phyloP scores from a whole-genome alignment of 805 yeast genomes.

The Wickerhamiella allomyrinae region DNA sequence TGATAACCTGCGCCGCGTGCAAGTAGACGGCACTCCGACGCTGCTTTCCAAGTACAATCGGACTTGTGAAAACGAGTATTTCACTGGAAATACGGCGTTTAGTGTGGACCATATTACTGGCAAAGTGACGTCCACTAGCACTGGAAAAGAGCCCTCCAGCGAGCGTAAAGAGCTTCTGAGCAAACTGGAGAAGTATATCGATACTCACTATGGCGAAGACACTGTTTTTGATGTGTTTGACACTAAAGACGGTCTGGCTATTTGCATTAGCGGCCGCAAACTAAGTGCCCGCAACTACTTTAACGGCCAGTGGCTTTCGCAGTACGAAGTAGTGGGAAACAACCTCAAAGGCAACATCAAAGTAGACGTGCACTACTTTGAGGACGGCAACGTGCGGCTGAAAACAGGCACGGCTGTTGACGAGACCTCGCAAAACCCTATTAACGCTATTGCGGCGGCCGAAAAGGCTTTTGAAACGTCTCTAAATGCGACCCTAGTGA shows the following conservation, averaged over 20 bases:
- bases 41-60: conserved; percentile 15
- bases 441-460: conserved; percentile 34
- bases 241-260: conserved; percentile 21
- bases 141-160: conserved; percentile 1
- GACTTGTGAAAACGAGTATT: conserved; percentile 16
- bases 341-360: conserved; percentile 30
- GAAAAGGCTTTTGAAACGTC: conserved; percentile 49
- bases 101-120: conserved; percentile 19
- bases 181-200: conserved; percentile 37
- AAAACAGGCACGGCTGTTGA: conserved; percentile 29
- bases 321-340: conserved; percentile 33
- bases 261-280: conserved; percentile 58
- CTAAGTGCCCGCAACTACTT: conserved; percentile 65
- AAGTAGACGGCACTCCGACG: conserved; percentile 10
- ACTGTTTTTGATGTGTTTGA: conserved; percentile 33
- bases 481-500: conserved; percentile 47
- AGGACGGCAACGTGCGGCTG: conserved; percentile 88
- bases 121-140: conserved; percentile 10
- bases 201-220: conserved; percentile 44
- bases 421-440: conserved; percentile 14
- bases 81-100: conserved; percentile 18
- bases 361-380: conserved; percentile 81
- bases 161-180: conserved; percentile 9
- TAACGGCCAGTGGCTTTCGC: conserved; percentile 79
- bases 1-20: conserved; percentile 17